Conservation (phyloP, 2,329 filamentous ascomycete species). For the Xylaria multiplex region DNA sequence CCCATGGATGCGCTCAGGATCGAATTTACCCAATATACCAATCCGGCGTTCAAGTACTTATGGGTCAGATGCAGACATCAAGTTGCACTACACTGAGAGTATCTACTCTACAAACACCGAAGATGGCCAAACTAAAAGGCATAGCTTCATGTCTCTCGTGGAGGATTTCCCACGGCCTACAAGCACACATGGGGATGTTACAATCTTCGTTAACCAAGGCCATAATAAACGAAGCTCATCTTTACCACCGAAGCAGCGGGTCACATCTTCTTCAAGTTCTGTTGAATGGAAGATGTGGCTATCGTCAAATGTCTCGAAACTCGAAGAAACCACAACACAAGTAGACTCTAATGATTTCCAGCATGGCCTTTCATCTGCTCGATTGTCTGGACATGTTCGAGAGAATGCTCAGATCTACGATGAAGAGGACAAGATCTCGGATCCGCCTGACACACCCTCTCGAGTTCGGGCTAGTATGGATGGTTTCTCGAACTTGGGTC, state of each 20-base stretch:
- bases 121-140: slow-evolving; percentile 30
- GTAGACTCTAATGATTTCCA: slow-evolving; percentile 29
- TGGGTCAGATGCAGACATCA: slow-evolving; percentile 54
- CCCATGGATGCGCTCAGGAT: slow-evolving; percentile 55
- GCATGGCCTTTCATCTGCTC: slow-evolving; percentile 39
- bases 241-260: slow-evolving; percentile 43
- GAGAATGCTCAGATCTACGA: slow-evolving; percentile 61
- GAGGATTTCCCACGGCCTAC: slow-evolving; percentile 38
- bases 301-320: slow-evolving; percentile 61
- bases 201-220: slow-evolving; percentile 50
- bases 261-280: slow-evolving; percentile 50
- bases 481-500: neutral
- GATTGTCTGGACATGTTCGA: slow-evolving; percentile 55
- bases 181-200: slow-evolving; percentile 48
- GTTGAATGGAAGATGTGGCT: slow-evolving; percentile 66
- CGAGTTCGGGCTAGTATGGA: neutral
- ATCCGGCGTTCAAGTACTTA: slow-evolving; percentile 53
- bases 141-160: slow-evolving; percentile 28
- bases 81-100: slow-evolving; percentile 58
- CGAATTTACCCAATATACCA: slow-evolving; percentile 54
- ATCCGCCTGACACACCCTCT: slow-evolving; percentile 5
- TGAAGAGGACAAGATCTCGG: slow-evolving; percentile 43
- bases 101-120: slow-evolving; percentile 57
- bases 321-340: slow-evolving; percentile 51
- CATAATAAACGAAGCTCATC: slow-evolving; percentile 43